Evolutionary conservation across 257 asterid genomes (phyloP).

Genomic region (Scutellaria galericulata): DNA sequence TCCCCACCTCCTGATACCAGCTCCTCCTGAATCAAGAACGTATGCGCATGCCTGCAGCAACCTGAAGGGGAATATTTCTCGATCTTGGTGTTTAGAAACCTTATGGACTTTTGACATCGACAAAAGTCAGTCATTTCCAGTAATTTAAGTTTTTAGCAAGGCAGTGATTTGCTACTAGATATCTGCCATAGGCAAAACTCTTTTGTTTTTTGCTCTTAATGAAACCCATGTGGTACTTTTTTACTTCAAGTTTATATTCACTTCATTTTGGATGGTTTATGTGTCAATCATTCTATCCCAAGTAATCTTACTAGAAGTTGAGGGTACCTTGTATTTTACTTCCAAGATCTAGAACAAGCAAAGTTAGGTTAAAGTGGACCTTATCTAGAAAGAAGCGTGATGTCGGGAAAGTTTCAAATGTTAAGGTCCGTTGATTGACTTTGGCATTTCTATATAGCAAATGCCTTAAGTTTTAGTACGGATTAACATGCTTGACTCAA

Average conservation of each 20-base stretch:
- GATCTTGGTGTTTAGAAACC: constrained; percentile 31
- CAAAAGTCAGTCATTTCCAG: constrained; percentile 12
- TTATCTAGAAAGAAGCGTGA: constrained; percentile 1
- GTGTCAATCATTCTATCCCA: not conserved
- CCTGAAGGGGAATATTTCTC: constrained; percentile 20
- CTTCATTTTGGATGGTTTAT: constrained; percentile 1
- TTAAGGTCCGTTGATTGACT: not conserved
- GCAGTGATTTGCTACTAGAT: constrained; percentile 16
- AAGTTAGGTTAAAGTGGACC: not conserved
- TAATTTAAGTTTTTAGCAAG: constrained; percentile 16
- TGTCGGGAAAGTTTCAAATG: not conserved
- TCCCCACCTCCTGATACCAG: constrained; percentile 39
- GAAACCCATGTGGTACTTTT: constrained; percentile 11
- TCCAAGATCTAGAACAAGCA: constrained; percentile 14
- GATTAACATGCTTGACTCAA: not conserved
- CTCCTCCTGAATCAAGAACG: constrained; percentile 45
- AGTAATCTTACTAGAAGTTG: not conserved
- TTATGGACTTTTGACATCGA: constrained; percentile 29
- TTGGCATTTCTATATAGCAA: not conserved
- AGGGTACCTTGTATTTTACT: constrained; percentile 17
- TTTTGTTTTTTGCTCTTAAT: not conserved
- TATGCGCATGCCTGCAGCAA: constrained; percentile 35
- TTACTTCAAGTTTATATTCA: constrained; percentile 25
- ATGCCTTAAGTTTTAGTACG: not conserved
- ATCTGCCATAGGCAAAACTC: constrained; percentile 9